Conservation (phyloP, 129 eudicot genomes). For the Saussurea involucrata region DNA sequence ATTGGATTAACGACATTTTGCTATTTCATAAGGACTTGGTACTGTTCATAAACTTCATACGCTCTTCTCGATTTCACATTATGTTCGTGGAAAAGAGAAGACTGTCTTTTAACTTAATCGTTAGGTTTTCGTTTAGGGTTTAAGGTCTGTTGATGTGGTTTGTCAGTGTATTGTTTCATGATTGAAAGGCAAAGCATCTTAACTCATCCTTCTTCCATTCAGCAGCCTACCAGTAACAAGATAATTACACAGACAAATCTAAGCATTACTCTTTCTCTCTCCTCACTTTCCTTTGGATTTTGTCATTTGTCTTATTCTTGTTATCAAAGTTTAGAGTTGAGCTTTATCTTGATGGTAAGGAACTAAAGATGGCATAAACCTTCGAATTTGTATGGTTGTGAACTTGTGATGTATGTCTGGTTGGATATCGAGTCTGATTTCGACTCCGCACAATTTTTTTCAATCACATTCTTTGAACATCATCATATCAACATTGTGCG, state of each 20-base stretch:
- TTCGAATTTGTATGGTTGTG: neutral
- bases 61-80: neutral
- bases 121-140: conserved; percentile 4
- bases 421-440: neutral
- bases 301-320: neutral
- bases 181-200: neutral
- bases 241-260: neutral
- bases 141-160: neutral
- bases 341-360: neutral
- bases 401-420: neutral
- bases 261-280: neutral
- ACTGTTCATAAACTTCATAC: neutral
- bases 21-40: conserved; percentile 6
- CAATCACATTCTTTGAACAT: neutral
- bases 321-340: neutral
- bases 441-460: neutral
- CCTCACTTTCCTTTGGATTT: neutral
- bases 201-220: neutral
- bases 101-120: neutral
- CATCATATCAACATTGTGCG: neutral
- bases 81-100: neutral
- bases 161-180: neutral
- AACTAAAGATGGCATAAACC: neutral
- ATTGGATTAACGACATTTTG: neutral
- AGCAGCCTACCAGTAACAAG: neutral